Percentiles rank a stretch among this genome's conserved stretches.
phyloP scores from a whole-genome alignment of 257 asterid genomes.

The Solanum paucissectum region DNA sequence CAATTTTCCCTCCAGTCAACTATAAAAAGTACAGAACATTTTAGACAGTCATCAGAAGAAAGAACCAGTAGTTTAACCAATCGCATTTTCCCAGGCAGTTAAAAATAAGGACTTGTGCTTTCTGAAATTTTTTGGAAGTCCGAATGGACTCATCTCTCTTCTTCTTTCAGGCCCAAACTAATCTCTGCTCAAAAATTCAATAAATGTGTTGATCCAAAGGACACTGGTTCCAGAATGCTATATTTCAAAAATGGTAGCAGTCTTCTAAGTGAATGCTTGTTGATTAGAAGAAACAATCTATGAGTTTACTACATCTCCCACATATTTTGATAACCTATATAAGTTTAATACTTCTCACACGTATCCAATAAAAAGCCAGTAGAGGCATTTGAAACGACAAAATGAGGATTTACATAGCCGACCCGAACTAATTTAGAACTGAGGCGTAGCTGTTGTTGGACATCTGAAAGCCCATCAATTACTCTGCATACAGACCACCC shows the following conservation, averaged over 20 bases:
- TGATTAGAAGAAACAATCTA: neutral
- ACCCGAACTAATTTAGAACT: neutral
- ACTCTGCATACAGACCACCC: neutral
- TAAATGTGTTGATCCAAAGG: neutral
- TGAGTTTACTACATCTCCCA: neutral
- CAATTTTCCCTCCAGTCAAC: constrained; percentile 98
- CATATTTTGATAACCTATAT: neutral
- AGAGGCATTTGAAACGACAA: neutral
- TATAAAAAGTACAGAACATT: constrained; percentile 7
- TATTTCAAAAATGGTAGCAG: neutral
- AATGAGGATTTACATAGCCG: neutral
- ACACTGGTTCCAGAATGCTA: neutral
- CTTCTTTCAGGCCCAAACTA: neutral
- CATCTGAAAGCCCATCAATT: neutral
- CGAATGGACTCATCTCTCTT: neutral
- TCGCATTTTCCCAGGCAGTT: neutral
- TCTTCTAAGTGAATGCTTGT: neutral
- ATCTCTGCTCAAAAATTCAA: neutral
- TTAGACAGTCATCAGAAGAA: neutral
- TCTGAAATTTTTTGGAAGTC: neutral
- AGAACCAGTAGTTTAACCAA: neutral
- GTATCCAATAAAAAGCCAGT: neutral
- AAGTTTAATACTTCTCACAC: neutral
- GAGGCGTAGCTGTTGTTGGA: neutral
- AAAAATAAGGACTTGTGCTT: neutral